phyloP scores from a whole-genome alignment of 352 stramenopile genomes.

The Phytopythium vexans region DNA sequence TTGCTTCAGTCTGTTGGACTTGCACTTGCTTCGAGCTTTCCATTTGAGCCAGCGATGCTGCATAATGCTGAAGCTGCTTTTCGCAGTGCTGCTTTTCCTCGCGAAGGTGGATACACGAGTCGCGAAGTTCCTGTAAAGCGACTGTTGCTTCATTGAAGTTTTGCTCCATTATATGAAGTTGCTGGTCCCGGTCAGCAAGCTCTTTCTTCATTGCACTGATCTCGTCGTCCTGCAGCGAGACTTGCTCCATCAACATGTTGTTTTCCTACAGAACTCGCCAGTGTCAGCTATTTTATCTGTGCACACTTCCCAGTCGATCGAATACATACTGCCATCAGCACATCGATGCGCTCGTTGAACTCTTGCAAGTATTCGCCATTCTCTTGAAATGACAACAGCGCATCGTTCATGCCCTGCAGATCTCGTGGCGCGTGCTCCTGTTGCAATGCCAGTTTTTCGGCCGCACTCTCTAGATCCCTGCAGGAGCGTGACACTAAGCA shows the following conservation, averaged over 20 bases:
- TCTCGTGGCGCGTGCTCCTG: constrained; percentile 44
- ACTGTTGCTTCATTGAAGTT: constrained; percentile 76
- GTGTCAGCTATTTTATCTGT: too few species aligned
- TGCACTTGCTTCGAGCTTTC: constrained; percentile 54
- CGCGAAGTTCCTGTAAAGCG: constrained; percentile 61
- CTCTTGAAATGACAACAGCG: constrained; percentile 33
- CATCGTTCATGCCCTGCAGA: constrained; percentile 21
- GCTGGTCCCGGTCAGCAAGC: constrained; percentile 57
- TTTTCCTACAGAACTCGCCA: constrained; percentile 42
- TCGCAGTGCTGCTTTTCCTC: constrained; percentile 68
- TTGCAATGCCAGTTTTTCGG: constrained; percentile 54
- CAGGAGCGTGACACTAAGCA: neutral
- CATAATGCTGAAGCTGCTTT: constrained; percentile 66
- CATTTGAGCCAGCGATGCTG: constrained; percentile 55
- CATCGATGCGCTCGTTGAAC: constrained; percentile 75
- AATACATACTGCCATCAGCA: constrained; percentile 63
- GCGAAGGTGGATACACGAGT: constrained; percentile 45
- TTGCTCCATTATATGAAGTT: constrained; percentile 65
- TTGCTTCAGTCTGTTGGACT: constrained; percentile 26
- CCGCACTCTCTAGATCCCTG: constrained; percentile 57
- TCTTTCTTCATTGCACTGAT: constrained; percentile 62
- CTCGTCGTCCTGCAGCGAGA: constrained; percentile 74
- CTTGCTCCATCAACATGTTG: constrained; percentile 78
- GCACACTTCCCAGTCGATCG: neutral
- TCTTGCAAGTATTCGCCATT: constrained; percentile 60